These are phyloP conservation scores for Rosellinia necatrix DNA, from an alignment of 2,329 filamentous ascomycete species.

Conservation along the genomic window DNA sequence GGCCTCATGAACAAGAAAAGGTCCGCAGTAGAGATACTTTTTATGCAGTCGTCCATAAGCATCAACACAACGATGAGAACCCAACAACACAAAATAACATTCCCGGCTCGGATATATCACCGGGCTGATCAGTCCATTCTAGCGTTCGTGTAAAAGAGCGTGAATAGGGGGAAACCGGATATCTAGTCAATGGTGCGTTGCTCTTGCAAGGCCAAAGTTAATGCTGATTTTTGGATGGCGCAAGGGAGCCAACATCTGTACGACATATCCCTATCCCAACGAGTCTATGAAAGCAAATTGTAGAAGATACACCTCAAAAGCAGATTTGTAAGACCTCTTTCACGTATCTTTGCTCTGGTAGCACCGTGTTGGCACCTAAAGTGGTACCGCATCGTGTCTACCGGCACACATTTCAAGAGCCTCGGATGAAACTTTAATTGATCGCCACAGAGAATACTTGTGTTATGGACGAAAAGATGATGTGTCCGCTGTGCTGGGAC, in stretches of 20 bases:
- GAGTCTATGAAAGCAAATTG: neutral
- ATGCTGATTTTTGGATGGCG: constrained; percentile 1
- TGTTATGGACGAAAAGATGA: constrained; percentile 19
- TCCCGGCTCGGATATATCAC: neutral
- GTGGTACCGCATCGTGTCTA: constrained; percentile 34
- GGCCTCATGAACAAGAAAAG: neutral
- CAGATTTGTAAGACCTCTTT: no score
- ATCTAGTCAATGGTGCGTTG: constrained; percentile 2
- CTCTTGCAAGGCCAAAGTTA: neutral
- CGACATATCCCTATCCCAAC: neutral
- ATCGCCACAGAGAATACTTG: constrained; percentile 26
- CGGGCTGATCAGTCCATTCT: neutral
- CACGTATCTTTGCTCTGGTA: constrained; percentile 25
- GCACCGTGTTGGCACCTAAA: constrained; percentile 39
- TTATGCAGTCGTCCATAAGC: constrained; percentile 23
- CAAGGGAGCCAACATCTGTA: neutral
- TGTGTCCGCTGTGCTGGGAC: constrained; percentile 29
- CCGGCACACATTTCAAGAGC: constrained; percentile 19
- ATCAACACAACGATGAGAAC: constrained; percentile 5
- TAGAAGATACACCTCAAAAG: constrained; percentile 15
- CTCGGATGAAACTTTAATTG: constrained; percentile 28
- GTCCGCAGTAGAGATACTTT: constrained; percentile 12
- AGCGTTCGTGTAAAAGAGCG: neutral
- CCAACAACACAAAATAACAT: neutral
- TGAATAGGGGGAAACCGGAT: neutral